A percentile compares a stretch with the other conserved stretches of the same genome.
These are phyloP conservation scores for Trematosphaeria pertusa DNA, from an alignment of 2,329 filamentous ascomycete genomes.

Conservation along the genomic window DNA sequence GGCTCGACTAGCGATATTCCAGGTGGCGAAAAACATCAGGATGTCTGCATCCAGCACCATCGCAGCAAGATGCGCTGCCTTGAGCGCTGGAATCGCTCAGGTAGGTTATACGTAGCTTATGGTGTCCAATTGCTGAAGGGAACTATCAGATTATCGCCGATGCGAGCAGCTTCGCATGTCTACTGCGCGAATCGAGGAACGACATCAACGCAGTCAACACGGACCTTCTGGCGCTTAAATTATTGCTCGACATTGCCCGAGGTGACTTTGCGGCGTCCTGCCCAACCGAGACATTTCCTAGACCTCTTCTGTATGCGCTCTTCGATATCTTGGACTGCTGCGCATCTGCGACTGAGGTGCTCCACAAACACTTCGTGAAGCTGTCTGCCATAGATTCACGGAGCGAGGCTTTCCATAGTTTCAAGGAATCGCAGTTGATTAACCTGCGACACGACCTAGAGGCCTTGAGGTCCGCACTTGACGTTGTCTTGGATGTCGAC, in stretches of 20 bases:
- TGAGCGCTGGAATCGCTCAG: slow-evolving; percentile 40
- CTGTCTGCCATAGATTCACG: slow-evolving; percentile 31
- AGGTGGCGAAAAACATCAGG: slow-evolving; percentile 1
- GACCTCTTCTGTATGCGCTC: slow-evolving; percentile 31
- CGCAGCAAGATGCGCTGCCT: slow-evolving; percentile 42
- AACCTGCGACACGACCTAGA: slow-evolving; percentile 34
- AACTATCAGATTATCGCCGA: slow-evolving; percentile 39
- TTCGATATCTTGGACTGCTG: slow-evolving; percentile 41
- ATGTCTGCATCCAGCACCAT: slow-evolving; percentile 38
- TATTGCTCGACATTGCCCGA: slow-evolving; percentile 38
- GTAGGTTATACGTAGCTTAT: too few relatives aligned
- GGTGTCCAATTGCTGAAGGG: too few relatives aligned
- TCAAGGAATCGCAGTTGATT: slow-evolving; percentile 24
- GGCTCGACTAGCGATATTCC: too few relatives aligned
- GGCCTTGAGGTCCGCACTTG: slow-evolving; percentile 33
- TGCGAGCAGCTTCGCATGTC: slow-evolving; percentile 38
- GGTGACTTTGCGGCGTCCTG: slow-evolving; percentile 37
- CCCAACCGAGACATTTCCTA: slow-evolving; percentile 26
- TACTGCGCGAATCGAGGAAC: slow-evolving; percentile 38
- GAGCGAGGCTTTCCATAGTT: slow-evolving; percentile 28
- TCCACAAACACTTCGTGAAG: slow-evolving; percentile 39
- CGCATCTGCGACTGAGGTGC: slow-evolving; percentile 30
- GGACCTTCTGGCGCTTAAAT: slow-evolving; percentile 41
- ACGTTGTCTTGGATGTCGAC: slow-evolving; percentile 38
- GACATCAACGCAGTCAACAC: slow-evolving; percentile 41